A percentile compares a stretch with the other conserved stretches of the same genome.
phyloP scores from a whole-genome alignment of 2,329 filamentous ascomycete genomes.

The Parafenestella ontariensis region DNA sequence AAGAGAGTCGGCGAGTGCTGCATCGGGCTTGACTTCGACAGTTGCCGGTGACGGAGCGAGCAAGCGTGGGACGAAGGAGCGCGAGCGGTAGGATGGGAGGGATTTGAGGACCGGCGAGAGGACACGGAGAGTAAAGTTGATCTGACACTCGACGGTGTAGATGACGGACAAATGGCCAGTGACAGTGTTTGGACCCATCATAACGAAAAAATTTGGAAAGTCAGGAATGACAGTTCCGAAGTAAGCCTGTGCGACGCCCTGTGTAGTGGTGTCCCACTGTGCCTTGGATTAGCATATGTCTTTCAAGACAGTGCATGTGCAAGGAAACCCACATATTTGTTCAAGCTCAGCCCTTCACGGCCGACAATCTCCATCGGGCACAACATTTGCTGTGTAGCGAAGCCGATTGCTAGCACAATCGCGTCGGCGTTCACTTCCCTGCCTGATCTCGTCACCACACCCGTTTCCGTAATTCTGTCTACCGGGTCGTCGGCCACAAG shows the following conservation, averaged over 20 bases:
- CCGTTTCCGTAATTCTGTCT: constrained; percentile 46
- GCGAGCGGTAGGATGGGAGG: constrained; percentile 35
- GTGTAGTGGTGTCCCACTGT: constrained; percentile 49
- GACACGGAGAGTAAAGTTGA: constrained; percentile 56
- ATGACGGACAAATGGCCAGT: constrained; percentile 60
- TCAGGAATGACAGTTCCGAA: constrained; percentile 57
- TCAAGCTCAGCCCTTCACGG: constrained; percentile 49
- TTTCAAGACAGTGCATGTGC: not conserved
- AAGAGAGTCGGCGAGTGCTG: constrained; percentile 45
- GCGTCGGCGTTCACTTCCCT: constrained; percentile 52
- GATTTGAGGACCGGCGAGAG: constrained; percentile 52
- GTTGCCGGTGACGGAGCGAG: constrained; percentile 29
- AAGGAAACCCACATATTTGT: constrained; percentile 42
- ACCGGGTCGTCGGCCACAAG: constrained; percentile 52
- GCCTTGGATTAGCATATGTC: constrained; percentile 4
- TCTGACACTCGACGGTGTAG: constrained; percentile 60
- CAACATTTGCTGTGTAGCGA: constrained; percentile 57
- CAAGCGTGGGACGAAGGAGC: constrained; percentile 29
- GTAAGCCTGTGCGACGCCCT: constrained; percentile 54
- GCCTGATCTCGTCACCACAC: constrained; percentile 51
- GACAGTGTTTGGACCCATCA: constrained; percentile 49
- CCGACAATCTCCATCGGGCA: constrained; percentile 58
- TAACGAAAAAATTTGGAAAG: constrained; percentile 33
- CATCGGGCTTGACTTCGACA: constrained; percentile 48
- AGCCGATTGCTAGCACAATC: constrained; percentile 60